Evolutionary conservation across 306 rosid genomes (phyloP).

Genomic region (Cucumis sativus): DNA sequence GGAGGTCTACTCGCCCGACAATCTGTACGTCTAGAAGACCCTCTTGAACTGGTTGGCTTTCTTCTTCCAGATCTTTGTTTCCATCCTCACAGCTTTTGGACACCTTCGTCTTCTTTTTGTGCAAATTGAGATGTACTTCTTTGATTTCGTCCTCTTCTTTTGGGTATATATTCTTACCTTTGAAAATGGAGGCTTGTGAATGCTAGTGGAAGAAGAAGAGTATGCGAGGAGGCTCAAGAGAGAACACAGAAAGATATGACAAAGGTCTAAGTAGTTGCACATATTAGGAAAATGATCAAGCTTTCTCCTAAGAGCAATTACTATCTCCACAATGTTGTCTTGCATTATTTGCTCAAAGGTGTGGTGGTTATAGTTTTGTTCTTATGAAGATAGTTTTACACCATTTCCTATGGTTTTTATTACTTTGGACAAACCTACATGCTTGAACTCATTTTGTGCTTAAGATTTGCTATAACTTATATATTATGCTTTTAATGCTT

Average conservation of each 20-base stretch:
- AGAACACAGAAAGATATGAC: constrained; percentile 96
- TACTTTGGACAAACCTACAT: not conserved
- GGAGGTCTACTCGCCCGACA: too few relatives aligned
- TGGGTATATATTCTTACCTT: not conserved
- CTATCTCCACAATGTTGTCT: not conserved
- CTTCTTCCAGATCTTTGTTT: too few relatives aligned
- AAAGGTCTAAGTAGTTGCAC: constrained; percentile 59
- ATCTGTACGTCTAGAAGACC: too few relatives aligned
- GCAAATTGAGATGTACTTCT: not conserved
- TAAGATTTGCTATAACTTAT: not conserved
- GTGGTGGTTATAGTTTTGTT: not conserved
- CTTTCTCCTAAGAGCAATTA: not conserved
- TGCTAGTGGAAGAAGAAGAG: constrained; percentile 96
- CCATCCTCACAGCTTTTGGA: too few relatives aligned
- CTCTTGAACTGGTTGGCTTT: too few relatives aligned
- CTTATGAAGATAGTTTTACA: not conserved
- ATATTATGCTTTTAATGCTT: not conserved
- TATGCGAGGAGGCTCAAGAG: constrained; percentile 83
- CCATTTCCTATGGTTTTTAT: not conserved
- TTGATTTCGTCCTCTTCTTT: not conserved
- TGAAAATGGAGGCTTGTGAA: not conserved
- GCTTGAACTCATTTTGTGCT: not conserved
- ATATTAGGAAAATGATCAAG: not conserved
- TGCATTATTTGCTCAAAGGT: not conserved
- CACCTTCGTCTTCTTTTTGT: too few relatives aligned